Base-by-base conservation (phyloP, 352 stramenopile species). In the Aphanomyces euteiches region DNA sequence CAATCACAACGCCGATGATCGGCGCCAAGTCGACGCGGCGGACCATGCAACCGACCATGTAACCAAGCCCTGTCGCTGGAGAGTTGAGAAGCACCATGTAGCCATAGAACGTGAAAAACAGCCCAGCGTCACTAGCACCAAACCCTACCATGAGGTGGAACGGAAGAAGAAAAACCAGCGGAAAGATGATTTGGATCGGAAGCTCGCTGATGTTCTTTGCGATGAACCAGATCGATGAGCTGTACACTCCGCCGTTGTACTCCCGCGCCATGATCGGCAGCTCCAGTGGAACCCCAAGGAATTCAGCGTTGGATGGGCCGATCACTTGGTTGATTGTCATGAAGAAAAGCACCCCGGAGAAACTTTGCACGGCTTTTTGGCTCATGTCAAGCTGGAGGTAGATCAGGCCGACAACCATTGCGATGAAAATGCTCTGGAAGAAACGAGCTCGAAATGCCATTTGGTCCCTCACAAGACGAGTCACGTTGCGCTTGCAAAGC, bases 151-250 rank as follows among this genome's bases (percentile, higher is more conserved):
- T 47, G 6, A 83, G 74, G 57, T 82, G 82, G 4, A 67, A 47
- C 0, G 74, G 77, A 0, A 76, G 69, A 41, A 88, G 80, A 10
- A 70, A 72, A 0, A 85, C 37, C 12, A 83, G 76, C 10, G 80
- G 77, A 3, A 83, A 59, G 4, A 88, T 7, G 3, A 85, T 43
- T 53, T 85, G 80, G 72, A 79, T 74, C 3, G 72, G 73, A 0
- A 85, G n/a, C 64, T 87, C 80, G 39, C 77, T 85, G 36, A 82
- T 5, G 56, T 84, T 84, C 57, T 87, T 87, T n/a, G 78, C 66
- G 1, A 85, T 3, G n/a, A 81, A 87, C 80, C 80, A 87, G 0
- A 75, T 66, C 0, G 72, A 65, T 7, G 82, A 47, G 34, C 75
- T 37, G 50, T 84, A 86, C 3, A 83, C 48, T 6, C 73, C 73